phyloP scores from a whole-genome alignment of 495 filamentous ascomycete species.

The Penicillium fimorum region DNA sequence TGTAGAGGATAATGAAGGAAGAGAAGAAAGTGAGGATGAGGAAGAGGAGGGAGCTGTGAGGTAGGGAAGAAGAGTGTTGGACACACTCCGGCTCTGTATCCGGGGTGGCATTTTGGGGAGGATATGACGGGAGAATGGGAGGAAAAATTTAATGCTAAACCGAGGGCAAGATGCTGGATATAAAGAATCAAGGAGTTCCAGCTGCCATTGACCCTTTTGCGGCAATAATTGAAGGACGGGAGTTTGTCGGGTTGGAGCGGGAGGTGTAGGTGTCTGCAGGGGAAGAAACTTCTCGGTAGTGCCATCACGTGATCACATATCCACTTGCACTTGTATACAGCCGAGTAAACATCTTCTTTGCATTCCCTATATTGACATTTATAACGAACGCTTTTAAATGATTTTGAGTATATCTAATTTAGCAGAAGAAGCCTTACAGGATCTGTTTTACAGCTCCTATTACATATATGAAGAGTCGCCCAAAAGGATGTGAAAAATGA shows the following conservation, averaged over 20 bases:
- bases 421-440: neutral
- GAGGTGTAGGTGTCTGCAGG: constrained; percentile 14
- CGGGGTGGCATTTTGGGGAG: constrained; percentile 42
- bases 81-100: constrained; percentile 41
- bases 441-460: neutral
- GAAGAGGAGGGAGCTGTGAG: constrained; percentile 30
- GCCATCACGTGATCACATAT: constrained; percentile 28
- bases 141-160: neutral
- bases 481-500: neutral
- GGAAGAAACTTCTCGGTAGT: constrained; percentile 45
- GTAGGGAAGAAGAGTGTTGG: constrained; percentile 41
- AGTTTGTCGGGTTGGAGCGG: constrained; percentile 13
- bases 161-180: neutral
- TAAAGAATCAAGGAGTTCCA: constrained; percentile 8
- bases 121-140: constrained; percentile 1
- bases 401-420: too few relatives aligned
- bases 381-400: neutral
- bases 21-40: constrained; percentile 13
- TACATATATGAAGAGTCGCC: neutral
- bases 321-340: constrained; percentile 6
- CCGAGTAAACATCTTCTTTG: neutral
- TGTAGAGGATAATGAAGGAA: constrained; percentile 16
- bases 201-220: constrained; percentile 11
- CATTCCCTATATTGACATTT: neutral
- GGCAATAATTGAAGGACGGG: constrained; percentile 24